phyloP scores from a whole-genome alignment of 257 asterid genomes.

The Forsythia viridissima region DNA sequence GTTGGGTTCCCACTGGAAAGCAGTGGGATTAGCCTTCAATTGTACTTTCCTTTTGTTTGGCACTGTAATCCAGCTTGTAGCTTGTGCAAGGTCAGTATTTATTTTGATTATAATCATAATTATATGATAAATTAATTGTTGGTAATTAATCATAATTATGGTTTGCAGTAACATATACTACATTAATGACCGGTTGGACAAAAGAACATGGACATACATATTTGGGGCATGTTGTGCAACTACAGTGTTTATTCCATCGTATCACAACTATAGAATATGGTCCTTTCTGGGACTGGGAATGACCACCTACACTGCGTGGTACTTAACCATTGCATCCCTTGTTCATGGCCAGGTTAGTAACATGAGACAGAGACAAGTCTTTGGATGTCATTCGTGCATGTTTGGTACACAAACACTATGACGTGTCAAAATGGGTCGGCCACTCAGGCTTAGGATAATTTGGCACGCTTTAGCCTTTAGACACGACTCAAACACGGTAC shows the following conservation, averaged over 20 bases:
- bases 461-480: too few species aligned
- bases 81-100: conserved; percentile 33
- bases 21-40: conserved; percentile 37
- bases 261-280: conserved; percentile 43
- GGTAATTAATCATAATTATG: background rate
- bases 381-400: too few species aligned
- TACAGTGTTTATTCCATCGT: conserved; percentile 18
- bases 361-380: too few species aligned
- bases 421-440: too few species aligned
- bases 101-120: too few species aligned
- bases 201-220: conserved; percentile 31
- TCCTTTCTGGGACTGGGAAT: conserved; percentile 38
- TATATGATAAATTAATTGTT: too few species aligned
- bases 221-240: conserved; percentile 8
- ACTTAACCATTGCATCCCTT: conserved; percentile 37
- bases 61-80: conserved; percentile 37
- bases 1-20: conserved; percentile 36
- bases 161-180: conserved; percentile 35
- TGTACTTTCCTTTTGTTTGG: conserved; percentile 35
- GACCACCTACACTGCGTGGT: conserved; percentile 42
- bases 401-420: too few species aligned
- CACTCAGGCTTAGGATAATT: too few species aligned
- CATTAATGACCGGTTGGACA: conserved; percentile 31
- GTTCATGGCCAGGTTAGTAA: conserved; percentile 38
- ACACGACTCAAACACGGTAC: too few species aligned